Conservation (phyloP, 2,329 filamentous ascomycete genomes). For the Coniella vitis region DNA sequence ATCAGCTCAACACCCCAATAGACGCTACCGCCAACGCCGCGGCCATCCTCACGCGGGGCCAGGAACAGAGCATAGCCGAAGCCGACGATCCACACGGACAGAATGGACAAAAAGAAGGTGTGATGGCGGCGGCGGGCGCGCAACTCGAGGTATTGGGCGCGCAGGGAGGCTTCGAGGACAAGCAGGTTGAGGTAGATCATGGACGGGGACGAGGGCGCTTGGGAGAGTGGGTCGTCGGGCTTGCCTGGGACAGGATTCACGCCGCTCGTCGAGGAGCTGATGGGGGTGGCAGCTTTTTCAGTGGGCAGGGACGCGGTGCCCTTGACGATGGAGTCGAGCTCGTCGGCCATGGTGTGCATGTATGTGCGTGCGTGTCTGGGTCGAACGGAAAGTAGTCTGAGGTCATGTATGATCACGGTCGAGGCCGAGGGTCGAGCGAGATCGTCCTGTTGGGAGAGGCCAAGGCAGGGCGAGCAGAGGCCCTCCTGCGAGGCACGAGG, state of each 20-base stretch:
- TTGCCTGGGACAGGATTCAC: slow-evolving; percentile 38
- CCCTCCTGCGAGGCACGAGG: neutral
- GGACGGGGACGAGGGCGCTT: slow-evolving; percentile 81
- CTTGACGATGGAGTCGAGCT: slow-evolving; percentile 86
- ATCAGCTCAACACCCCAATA: slow-evolving; percentile 93
- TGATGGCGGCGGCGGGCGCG: slow-evolving; percentile 85
- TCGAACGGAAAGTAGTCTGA: too few species aligned
- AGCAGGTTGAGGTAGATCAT: slow-evolving; percentile 98
- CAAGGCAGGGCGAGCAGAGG: neutral
- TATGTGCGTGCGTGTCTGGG: neutral
- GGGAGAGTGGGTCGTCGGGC: slow-evolving; percentile 64
- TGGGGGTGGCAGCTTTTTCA: slow-evolving; percentile 38
- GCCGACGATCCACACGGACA: slow-evolving; percentile 72
- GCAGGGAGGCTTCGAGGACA: slow-evolving; percentile 89
- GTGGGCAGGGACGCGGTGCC: slow-evolving; percentile 63
- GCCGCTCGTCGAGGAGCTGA: slow-evolving; percentile 35
- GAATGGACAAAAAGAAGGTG: slow-evolving; percentile 79
- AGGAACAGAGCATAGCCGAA: slow-evolving; percentile 91
- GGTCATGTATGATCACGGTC: neutral
- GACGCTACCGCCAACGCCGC: slow-evolving; percentile 82
- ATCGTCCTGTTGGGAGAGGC: neutral
- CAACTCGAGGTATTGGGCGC: slow-evolving; percentile 86
- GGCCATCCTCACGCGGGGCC: slow-evolving; percentile 90
- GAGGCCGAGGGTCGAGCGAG: neutral
- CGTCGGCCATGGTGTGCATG: slow-evolving; percentile 48